Base-by-base conservation (phyloP, 192 early-diverging fungal species). In the Linnemannia exigua region DNA sequence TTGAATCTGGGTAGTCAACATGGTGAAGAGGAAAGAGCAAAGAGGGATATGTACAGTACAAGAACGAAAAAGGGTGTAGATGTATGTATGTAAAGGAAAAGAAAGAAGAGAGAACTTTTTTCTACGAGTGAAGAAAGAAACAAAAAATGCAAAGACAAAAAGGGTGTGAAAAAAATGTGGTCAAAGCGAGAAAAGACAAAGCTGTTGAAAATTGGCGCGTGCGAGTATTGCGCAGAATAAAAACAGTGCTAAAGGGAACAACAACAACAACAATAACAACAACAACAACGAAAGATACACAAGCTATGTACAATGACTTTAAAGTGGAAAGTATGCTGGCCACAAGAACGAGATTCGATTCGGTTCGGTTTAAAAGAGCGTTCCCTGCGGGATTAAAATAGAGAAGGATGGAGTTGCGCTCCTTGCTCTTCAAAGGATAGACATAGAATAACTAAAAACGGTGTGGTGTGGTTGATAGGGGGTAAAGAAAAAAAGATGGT, bases 1-100 rank as follows among this genome's bases (percentile, higher is more conserved):
- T 74, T 85, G 83, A 46, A 85, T 75, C 50, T 85, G 83, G 47
- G 83, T 85, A 17, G 83, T 79, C 46, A 85, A 58, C 83, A 85
- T 85, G 14, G 61, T 37, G 1, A 54, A 28, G n/a, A 15, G 28
- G 14, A 3, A 31, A 1, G 8, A 6, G 28, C n/a, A n/a, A n/a
- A 3, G 12, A 15, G 28, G 28, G 28, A 33, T 54, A 54, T 54
- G 52, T 54, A 54, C n/a, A 54, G n/a, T n/a, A n/a, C n/a, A n/a
- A n/a, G n/a, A n/a, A n/a, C n/a, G n/a, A n/a, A n/a, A n/a, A 9
- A 44, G 41, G 41, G 9, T 9, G 41, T 6, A 44, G 41, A 9
- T 3, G 9, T 44, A 44, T 44, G 41, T 44, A 44, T 9, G n/a
- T n/a, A n/a, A n/a, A n/a, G n/a, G n/a, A n/a, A 2, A 54, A 54